Evolutionary conservation across 2,329 filamentous ascomycete genomes (phyloP).

Genomic region (Epichloe typhina): DNA sequence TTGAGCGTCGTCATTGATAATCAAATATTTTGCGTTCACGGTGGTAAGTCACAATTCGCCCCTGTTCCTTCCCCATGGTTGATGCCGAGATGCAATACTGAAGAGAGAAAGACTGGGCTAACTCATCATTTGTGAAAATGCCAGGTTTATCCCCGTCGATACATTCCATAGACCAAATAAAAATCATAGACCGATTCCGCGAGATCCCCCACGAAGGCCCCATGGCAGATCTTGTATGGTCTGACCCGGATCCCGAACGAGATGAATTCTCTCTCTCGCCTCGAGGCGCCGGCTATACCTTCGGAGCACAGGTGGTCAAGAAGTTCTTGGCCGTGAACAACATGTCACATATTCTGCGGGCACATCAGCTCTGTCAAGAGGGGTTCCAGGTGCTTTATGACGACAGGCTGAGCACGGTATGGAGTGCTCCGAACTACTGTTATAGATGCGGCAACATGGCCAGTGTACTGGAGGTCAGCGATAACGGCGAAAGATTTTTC

Average conservation of each 20-base stretch:
- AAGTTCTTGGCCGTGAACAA: conserved; percentile 96
- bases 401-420: conserved; percentile 86
- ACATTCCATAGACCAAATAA: conserved; percentile 98
- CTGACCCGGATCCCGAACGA: conserved; percentile 89
- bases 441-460: conserved; percentile 96
- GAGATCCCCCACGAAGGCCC: conserved; percentile 95
- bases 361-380: conserved; percentile 97
- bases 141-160: conserved; percentile 73
- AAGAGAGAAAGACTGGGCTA: not conserved
- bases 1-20: conserved; percentile 96
- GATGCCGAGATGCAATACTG: too few species aligned
- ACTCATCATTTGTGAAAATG: too few species aligned
- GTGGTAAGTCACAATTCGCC: conserved; percentile 37
- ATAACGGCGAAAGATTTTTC: conserved; percentile 85
- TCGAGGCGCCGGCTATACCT: conserved; percentile 89
- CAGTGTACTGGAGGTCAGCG: conserved; percentile 90
- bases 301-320: conserved; percentile 93
- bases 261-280: conserved; percentile 95
- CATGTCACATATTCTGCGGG: conserved; percentile 94
- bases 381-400: conserved; percentile 96
- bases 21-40: conserved; percentile 97
- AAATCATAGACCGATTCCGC: conserved; percentile 96
- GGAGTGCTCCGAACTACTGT: conserved; percentile 95
- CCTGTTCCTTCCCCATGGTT: not conserved
- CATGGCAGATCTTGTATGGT: conserved; percentile 99